Evolutionary conservation across 495 filamentous ascomycete species (phyloP), one percentile per base, ranked within the genome.

Genomic region (Tuber melanosporum): DNA sequence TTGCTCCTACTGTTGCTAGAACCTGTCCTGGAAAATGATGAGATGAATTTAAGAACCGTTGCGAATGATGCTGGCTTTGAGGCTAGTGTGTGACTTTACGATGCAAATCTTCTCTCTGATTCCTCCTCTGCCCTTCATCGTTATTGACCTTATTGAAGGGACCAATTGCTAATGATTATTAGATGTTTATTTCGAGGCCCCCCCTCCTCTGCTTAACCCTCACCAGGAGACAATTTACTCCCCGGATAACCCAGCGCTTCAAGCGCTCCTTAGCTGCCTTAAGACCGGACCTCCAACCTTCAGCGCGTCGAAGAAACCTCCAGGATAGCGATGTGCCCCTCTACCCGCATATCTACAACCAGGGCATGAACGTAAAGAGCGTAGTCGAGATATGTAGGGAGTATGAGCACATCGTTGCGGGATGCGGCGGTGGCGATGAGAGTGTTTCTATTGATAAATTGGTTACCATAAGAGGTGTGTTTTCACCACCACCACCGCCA

Each of bases 1-100:
- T 76, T 69, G 76, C 71, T 70, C 66, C 69, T 73, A 75, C 62
- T 81, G 47, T 75, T 78, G 79, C 74, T 71, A 62, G 73, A 49
- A 79, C 76, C 80, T 66, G 57, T 43, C 32, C 14, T 4, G 26
- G 57, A 75, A 81, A 73, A 85, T 86, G 89, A 90, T 88, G 89
- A 90, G 84, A 84, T 85, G 70, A 83, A 82, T 82, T 82, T 77
- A 84, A 82, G 94, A 97, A 97, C 94, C 94, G 94, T 93, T 97
- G 94, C 94, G 92, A 92, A 90, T 94, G 93, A 95, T 73, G 75
- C 82, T 73, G 52, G 74, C 76, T 82, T 79, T 74, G 72, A 77
- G 81, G 62, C 74, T 43, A 66, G 73, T 44, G 69, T 73, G 72
- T 83, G 76, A 82, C 75, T 80, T 82, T 71, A 76, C 77, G 72